Evolutionary conservation across 176 grass and related monocot genomes (phyloP).

Genomic region (Aegilops tauschii): DNA sequence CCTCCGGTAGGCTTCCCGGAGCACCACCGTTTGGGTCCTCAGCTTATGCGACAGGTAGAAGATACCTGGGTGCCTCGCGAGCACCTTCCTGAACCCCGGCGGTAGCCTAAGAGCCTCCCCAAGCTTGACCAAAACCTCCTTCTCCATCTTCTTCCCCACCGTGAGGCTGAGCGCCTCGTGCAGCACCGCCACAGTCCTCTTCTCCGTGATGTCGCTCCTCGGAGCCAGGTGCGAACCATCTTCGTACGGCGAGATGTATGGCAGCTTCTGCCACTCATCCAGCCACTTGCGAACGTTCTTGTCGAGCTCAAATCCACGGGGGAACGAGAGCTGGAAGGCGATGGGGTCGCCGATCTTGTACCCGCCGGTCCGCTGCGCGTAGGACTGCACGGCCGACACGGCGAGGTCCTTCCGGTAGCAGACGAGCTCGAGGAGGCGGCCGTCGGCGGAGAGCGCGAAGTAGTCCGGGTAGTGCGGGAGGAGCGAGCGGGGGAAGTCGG

Average conservation of each 20-base stretch:
- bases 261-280: constrained; percentile 84
- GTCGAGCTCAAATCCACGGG: constrained; percentile 64
- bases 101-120: constrained; percentile 62
- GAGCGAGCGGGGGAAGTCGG: constrained; percentile 64
- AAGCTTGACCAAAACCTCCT: constrained; percentile 66
- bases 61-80: constrained; percentile 78
- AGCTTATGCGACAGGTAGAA: constrained; percentile 92
- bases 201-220: constrained; percentile 74
- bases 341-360: constrained; percentile 72
- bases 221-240: constrained; percentile 56
- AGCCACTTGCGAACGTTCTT: constrained; percentile 87
- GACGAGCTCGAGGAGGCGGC: constrained; percentile 76
- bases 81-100: constrained; percentile 69
- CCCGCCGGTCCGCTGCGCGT: constrained; percentile 62
- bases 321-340: constrained; percentile 67
- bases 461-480: constrained; percentile 80
- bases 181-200: constrained; percentile 72
- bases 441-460: constrained; percentile 57
- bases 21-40: constrained; percentile 75
- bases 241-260: constrained; percentile 86
- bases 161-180: constrained; percentile 77
- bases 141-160: constrained; percentile 85
- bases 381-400: constrained; percentile 66
- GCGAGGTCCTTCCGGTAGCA: constrained; percentile 81
- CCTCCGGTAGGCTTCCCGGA: constrained; percentile 71